phyloP scores from a whole-genome alignment of 2,329 filamentous ascomycete genomes.

The Ophiosphaerella narmari region DNA sequence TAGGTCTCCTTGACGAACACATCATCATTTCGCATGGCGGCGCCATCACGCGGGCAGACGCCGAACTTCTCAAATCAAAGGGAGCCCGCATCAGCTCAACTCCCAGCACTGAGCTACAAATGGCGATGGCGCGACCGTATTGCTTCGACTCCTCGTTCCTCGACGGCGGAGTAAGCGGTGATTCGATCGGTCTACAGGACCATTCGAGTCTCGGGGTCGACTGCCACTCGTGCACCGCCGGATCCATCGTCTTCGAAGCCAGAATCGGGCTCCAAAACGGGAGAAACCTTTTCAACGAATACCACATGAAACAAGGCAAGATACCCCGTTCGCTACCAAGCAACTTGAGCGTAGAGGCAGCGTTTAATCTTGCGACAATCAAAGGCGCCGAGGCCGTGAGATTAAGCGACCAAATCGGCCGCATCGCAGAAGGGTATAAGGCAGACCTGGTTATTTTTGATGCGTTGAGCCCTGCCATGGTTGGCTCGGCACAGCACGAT shows the following conservation, averaged over 20 bases:
- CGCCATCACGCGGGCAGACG: constrained; percentile 40
- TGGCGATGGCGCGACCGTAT: constrained; percentile 48
- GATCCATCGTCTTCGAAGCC: constrained; percentile 53
- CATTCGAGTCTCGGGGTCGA: constrained; percentile 60
- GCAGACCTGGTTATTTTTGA: constrained; percentile 59
- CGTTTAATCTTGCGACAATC: constrained; percentile 58
- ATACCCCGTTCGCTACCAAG: constrained; percentile 55
- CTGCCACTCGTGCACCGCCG: constrained; percentile 58
- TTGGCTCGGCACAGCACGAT: constrained; percentile 49
- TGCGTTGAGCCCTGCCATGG: constrained; percentile 47
- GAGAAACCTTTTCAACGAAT: constrained; percentile 49
- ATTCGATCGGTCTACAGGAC: constrained; percentile 26
- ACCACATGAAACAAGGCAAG: constrained; percentile 49
- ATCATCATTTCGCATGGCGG: constrained; percentile 52
- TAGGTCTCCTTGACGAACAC: constrained; percentile 50
- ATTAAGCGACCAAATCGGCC: constrained; percentile 51
- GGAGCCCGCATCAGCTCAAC: constrained; percentile 51
- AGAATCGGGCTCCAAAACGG: constrained; percentile 58
- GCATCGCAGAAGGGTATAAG: constrained; percentile 51
- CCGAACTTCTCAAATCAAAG: constrained; percentile 39
- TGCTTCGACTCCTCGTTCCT: constrained; percentile 38
- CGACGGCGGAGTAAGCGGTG: constrained; percentile 16
- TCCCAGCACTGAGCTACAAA: constrained; percentile 58
- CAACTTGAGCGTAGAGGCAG: constrained; percentile 47
- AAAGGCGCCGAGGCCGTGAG: constrained; percentile 51